phyloP scores from a whole-genome alignment of 306 rosid species.

The Alnus glutinosa region DNA sequence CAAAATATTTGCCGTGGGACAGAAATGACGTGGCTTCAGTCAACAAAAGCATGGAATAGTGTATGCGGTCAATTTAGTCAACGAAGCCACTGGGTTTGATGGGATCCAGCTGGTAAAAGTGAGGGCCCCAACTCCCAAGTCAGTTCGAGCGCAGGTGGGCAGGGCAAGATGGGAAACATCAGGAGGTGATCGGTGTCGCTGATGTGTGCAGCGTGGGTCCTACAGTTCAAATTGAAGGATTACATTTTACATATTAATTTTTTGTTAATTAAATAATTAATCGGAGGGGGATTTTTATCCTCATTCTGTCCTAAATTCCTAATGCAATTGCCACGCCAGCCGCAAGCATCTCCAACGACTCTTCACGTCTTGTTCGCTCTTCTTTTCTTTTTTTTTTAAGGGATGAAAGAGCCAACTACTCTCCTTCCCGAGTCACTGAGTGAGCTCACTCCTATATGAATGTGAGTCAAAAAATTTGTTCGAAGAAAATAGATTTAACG shows the following conservation, averaged over 20 bases:
- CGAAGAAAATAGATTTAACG: too few species aligned
- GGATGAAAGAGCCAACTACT: too few species aligned
- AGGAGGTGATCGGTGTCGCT: not conserved
- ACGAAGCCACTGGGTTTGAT: not conserved
- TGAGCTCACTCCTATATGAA: too few species aligned
- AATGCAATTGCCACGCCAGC: not conserved
- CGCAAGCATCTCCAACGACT: not conserved
- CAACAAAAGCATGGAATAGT: not conserved
- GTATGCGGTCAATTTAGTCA: not conserved
- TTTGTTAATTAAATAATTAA: not conserved
- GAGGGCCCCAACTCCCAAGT: not conserved
- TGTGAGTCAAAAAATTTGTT: too few species aligned
- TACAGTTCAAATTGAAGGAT: not conserved
- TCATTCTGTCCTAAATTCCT: not conserved
- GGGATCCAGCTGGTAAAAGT: not conserved
- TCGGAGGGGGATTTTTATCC: not conserved
- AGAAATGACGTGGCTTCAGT: too few species aligned
- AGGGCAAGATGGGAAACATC: not conserved
- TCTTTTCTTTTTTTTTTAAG: too few species aligned
- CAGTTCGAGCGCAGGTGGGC: too few species aligned
- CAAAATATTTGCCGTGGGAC: too few species aligned
- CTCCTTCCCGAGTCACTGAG: too few species aligned
- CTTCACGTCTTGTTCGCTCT: not conserved
- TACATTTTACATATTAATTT: not conserved
- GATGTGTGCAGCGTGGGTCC: not conserved